Conservation (phyloP, 2,329 filamentous ascomycete genomes). For the Mycosphaerella sp. region DNA sequence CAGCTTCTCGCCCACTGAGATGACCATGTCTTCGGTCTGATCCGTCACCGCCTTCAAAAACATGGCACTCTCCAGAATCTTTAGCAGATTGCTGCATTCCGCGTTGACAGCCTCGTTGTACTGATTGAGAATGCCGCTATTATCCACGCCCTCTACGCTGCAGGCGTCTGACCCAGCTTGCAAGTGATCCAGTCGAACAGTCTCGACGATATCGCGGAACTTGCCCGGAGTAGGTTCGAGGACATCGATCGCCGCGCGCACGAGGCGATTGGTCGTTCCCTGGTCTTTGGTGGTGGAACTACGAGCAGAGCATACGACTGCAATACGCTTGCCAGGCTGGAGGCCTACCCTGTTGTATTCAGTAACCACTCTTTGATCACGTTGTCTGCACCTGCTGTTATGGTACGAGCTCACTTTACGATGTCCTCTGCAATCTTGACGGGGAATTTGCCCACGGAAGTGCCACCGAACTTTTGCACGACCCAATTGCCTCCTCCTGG, state of each 20-base stretch:
- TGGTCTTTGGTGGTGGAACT: slow-evolving; percentile 91
- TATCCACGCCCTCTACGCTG: slow-evolving; percentile 21
- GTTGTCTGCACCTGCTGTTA: background rate
- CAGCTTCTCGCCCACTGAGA: slow-evolving; percentile 93
- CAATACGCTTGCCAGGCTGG: slow-evolving; percentile 59
- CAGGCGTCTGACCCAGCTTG: slow-evolving; percentile 55
- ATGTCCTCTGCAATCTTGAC: slow-evolving; percentile 54
- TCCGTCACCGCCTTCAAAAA: slow-evolving; percentile 47
- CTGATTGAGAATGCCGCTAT: slow-evolving; percentile 40
- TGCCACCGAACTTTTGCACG: slow-evolving; percentile 93
- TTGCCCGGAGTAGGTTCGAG: slow-evolving; percentile 40
- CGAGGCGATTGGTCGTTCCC: slow-evolving; percentile 79
- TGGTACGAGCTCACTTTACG: slow-evolving; percentile 43
- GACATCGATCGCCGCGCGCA: slow-evolving; percentile 44
- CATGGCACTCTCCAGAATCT: slow-evolving; percentile 62
- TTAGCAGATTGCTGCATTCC: slow-evolving; percentile 74
- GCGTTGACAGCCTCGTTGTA: slow-evolving; percentile 62
- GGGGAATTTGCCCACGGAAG: slow-evolving; percentile 90
- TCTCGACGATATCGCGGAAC: slow-evolving; percentile 68
- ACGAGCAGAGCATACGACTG: slow-evolving; percentile 90
- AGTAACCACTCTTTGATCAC: slow-evolving; percentile 10
- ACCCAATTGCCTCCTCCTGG: slow-evolving; percentile 59
- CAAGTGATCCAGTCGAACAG: slow-evolving; percentile 77
- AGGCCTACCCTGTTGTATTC: slow-evolving; percentile 44
- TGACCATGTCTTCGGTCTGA: slow-evolving; percentile 61